Conservation (phyloP, 257 asterid genomes). For the Jaltomata sinuosa region DNA sequence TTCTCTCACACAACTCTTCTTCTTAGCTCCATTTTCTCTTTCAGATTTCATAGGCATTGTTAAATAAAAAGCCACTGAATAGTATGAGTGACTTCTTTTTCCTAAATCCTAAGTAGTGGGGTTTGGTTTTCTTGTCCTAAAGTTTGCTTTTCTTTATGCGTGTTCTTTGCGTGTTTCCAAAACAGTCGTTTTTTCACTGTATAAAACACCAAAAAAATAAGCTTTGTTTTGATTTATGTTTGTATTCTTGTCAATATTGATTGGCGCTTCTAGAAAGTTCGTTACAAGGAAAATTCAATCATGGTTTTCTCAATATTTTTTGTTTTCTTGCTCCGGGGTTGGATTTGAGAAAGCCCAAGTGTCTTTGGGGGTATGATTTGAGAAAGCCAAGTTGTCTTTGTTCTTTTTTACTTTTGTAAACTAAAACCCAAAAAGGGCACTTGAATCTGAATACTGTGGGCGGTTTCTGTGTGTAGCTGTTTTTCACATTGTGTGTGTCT, state of each 20-base stretch:
- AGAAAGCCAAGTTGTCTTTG: neutral
- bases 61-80: neutral
- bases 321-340: neutral
- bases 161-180: neutral
- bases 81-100: neutral
- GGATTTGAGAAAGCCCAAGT: neutral
- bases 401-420: neutral
- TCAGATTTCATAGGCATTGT: too few relatives aligned
- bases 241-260: neutral
- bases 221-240: neutral
- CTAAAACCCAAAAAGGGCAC: neutral
- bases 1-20: neutral
- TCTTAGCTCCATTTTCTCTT: neutral
- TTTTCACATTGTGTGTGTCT: neutral
- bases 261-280: neutral
- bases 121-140: neutral
- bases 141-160: too few relatives aligned
- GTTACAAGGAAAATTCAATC: neutral
- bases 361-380: neutral
- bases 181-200: neutral
- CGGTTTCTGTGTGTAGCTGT: neutral
- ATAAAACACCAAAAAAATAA: neutral
- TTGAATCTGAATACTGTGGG: neutral
- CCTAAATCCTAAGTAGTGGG: neutral
- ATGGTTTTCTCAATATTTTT: neutral